Evolutionary conservation across 2,329 filamentous ascomycete species (phyloP).

Genomic region (Arthrobotrys iridis): DNA sequence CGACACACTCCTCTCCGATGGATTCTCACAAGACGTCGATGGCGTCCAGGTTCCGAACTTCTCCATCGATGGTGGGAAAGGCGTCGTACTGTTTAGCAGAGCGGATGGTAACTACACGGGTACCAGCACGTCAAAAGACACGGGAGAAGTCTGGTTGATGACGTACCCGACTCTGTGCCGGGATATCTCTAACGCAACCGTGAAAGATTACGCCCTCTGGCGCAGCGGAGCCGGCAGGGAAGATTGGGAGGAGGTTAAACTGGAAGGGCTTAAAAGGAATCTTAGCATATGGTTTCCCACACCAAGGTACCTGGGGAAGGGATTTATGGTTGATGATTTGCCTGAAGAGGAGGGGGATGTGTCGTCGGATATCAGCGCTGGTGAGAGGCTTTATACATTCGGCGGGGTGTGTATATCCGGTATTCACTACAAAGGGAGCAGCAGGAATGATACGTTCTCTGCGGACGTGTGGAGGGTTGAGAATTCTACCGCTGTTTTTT

Average conservation of each 20-base stretch:
- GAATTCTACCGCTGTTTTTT: slow-evolving; percentile 10
- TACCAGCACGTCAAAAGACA: too few species aligned
- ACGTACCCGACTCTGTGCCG: slow-evolving; percentile 8
- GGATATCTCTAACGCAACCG: background rate
- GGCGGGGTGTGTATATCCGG: slow-evolving; percentile 37
- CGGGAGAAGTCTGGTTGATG: slow-evolving; percentile 38
- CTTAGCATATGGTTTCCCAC: slow-evolving; percentile 26
- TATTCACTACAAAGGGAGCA: background rate
- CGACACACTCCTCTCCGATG: slow-evolving; percentile 12
- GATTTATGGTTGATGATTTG: slow-evolving; percentile 4
- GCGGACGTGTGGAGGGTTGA: slow-evolving; percentile 49
- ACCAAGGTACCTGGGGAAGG: slow-evolving; percentile 22
- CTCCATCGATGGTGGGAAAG: background rate
- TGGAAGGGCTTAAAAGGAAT: slow-evolving; percentile 19
- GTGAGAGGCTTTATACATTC: slow-evolving; percentile 34
- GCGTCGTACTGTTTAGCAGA: slow-evolving; percentile 12
- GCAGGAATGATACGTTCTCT: slow-evolving; percentile 35
- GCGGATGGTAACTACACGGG: background rate
- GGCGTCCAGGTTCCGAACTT: slow-evolving; percentile 43
- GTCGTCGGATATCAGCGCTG: background rate
- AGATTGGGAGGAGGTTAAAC: slow-evolving; percentile 7
- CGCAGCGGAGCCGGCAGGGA: background rate
- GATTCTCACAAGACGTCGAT: slow-evolving; percentile 24
- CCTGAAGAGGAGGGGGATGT: background rate
- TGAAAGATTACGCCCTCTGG: slow-evolving; percentile 18